Evolutionary conservation across 805 yeast species (phyloP), one percentile per base, ranked within the genome.

Genomic region (Wickerhamomyces sydowiorum): DNA sequence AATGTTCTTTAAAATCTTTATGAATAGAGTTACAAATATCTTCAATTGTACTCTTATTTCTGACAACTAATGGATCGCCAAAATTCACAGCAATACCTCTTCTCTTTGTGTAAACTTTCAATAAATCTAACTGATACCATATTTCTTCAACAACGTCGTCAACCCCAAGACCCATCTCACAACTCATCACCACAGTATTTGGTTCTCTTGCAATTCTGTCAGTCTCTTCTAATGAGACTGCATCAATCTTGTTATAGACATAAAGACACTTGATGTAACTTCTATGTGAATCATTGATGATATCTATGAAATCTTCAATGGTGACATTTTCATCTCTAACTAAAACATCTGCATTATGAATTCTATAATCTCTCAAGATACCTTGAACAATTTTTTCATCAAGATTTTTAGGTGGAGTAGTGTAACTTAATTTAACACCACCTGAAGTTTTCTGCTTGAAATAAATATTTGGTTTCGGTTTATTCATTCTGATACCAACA

Each of bases 161-260:
- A 12, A 91, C 69, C 1, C 98, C 97, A 36, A 93, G 69, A 42
- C 82, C 89, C 67, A 84, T 67, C 57, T 86, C 95, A 62, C 96
- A 95, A 21, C 96, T 86, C 79, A 90, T 87, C 24, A 91, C 98
- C 42, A 82, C 89, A 0, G 98, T 89, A 62, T 91, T 81, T 34
- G 97, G 96, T 56, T 82, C 86, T 50, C 96, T 75, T 1, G 98
- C 98, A 44, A 91, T 72, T 42, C 96, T 69, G 62, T 93, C 96
- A 39, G 88, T 87, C 60, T 91, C 99, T 61, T 91, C 98, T 39
- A 91, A 66, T 2, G 96, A 86, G 12, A 91, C 97, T 0, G 96
- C 91, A 61, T 91, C 99, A 37, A 91, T 78, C 73, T 91, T 91
- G 71, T 93, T 91, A 71, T 89, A 93, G 20, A 87, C 96, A 57